phyloP scores from a whole-genome alignment of 2,329 filamentous ascomycete genomes.

The Verticillium tricorpus region DNA sequence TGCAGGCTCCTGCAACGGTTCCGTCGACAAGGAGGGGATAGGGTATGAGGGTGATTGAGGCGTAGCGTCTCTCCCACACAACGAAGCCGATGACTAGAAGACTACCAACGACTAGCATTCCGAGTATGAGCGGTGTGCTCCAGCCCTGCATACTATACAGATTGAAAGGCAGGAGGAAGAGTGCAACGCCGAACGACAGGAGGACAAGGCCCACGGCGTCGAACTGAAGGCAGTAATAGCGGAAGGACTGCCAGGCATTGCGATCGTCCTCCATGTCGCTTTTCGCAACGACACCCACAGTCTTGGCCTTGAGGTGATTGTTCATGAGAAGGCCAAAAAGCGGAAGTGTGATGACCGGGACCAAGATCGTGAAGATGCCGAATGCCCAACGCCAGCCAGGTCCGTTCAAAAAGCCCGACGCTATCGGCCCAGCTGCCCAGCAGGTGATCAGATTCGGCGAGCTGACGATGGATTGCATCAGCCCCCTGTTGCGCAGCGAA shows the following conservation, averaged over 20 bases:
- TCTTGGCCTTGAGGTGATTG: conserved; percentile 16
- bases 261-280: background rate
- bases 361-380: conserved; percentile 52
- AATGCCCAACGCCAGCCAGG: conserved; percentile 30
- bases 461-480: conserved; percentile 22
- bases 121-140: conserved; percentile 39
- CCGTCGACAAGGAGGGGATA: conserved; percentile 28
- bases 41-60: conserved; percentile 42
- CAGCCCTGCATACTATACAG: conserved; percentile 37
- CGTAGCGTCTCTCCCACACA: conserved; percentile 42
- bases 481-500: conserved; percentile 20
- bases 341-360: conserved; percentile 33
- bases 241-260: background rate
- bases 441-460: conserved; percentile 30
- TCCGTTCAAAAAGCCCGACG: conserved; percentile 15
- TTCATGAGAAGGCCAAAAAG: conserved; percentile 15
- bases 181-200: conserved; percentile 42
- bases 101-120: conserved; percentile 49
- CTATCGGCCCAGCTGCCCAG: conserved; percentile 19
- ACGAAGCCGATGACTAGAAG: conserved; percentile 47
- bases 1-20: conserved; percentile 17
- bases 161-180: conserved; percentile 57
- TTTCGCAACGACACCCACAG: conserved; percentile 7
- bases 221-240: conserved; percentile 45
- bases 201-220: conserved; percentile 48